phyloP scores from a whole-genome alignment of 805 yeast genomes.

The Sugiyamaella americana region DNA sequence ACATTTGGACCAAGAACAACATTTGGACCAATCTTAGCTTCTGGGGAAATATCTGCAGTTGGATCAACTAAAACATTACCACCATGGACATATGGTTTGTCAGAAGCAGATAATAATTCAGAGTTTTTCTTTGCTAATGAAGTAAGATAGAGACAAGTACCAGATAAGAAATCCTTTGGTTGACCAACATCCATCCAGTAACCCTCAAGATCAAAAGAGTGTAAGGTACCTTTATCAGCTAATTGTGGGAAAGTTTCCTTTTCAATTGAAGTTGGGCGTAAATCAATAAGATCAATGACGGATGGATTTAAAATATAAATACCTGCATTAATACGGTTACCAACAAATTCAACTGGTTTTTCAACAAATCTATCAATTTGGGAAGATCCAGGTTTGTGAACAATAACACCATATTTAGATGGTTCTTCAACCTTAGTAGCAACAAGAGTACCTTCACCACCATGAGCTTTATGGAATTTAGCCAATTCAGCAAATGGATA shows the following conservation, averaged over 20 bases:
- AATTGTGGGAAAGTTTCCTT: conserved; percentile 98
- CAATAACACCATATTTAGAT: conserved; percentile 98
- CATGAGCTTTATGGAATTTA: conserved; percentile 89
- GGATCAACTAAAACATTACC: conserved; percentile 95
- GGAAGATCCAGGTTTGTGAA: conserved; percentile 90
- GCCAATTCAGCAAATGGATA: conserved; percentile 94
- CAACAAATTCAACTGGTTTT: conserved; percentile 98
- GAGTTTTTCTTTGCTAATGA: conserved; percentile 79
- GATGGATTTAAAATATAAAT: conserved; percentile 95
- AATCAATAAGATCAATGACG: conserved; percentile 91
- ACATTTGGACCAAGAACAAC: conserved; percentile 97
- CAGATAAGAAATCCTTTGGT: conserved; percentile 98
- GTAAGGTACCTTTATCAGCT: conserved; percentile 81
- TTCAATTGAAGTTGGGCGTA: conserved; percentile 98
- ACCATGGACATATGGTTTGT: conserved; percentile 71
- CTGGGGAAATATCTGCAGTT: conserved; percentile 84
- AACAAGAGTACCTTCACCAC: conserved; percentile 97
- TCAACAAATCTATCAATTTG: conserved; percentile 98
- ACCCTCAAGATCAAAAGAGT: conserved; percentile 96
- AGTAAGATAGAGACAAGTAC: conserved; percentile 86
- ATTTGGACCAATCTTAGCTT: conserved; percentile 96
- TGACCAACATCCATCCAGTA: conserved; percentile 99
- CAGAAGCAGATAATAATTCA: conserved; percentile 51
- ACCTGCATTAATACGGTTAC: conserved; percentile 99
- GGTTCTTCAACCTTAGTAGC: conserved; percentile 99